phyloP scores from a whole-genome alignment of 352 stramenopile species.

The Globisporangium iwayamae region DNA sequence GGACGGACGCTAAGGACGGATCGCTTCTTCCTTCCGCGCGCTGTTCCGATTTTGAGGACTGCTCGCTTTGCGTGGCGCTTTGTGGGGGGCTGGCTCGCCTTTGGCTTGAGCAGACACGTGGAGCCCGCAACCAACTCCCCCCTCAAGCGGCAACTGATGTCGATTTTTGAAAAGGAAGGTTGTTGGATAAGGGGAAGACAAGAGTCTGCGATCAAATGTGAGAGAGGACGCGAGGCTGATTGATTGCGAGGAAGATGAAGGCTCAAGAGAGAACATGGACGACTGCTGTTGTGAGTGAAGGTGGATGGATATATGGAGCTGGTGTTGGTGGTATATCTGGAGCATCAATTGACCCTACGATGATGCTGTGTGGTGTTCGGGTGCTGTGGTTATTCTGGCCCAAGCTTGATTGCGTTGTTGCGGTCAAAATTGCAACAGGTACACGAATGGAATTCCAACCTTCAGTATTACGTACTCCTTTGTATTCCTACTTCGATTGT shows the following conservation, averaged over 20 bases:
- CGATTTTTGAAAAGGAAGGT: not conserved
- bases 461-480: too few species aligned
- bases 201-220: not conserved
- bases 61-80: not conserved
- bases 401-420: not conserved
- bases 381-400: not conserved
- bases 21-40: constrained; percentile 5
- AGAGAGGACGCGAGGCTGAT: constrained; percentile 1
- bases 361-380: not conserved
- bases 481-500: too few species aligned
- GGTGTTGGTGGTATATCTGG: too few species aligned
- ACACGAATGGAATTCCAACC: too few species aligned
- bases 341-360: not conserved
- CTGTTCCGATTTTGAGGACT: constrained; percentile 17
- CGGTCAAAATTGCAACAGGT: not conserved
- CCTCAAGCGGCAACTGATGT: constrained; percentile 5
- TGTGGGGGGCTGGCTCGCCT: not conserved
- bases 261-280: not conserved
- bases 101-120: constrained; percentile 11
- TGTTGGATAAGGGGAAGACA: constrained; percentile 1
- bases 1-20: not conserved
- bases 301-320: too few species aligned
- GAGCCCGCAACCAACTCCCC: constrained; percentile 7
- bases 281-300: not conserved
- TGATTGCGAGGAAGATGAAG: constrained; percentile 2